These are phyloP conservation scores for Aureobasidium namibiae DNA, from an alignment of 2,329 filamentous ascomycete species.

Conservation along the genomic window DNA sequence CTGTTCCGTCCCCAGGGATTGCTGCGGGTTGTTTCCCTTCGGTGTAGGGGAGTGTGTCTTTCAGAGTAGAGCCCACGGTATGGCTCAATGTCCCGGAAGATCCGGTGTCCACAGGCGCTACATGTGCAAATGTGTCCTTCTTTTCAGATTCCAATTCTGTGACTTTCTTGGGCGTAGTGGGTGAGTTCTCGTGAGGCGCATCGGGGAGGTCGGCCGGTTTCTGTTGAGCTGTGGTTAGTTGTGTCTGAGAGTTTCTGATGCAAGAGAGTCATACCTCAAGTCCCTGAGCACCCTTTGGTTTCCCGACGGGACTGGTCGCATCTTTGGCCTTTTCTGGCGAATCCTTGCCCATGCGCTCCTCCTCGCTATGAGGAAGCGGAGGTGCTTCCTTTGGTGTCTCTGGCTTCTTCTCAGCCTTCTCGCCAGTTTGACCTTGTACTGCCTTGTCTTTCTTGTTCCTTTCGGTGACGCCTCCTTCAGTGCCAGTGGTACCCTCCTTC, in stretches of 20 bases:
- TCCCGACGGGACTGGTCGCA: conserved; percentile 27
- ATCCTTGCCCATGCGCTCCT: conserved; percentile 50
- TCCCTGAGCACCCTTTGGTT: conserved; percentile 26
- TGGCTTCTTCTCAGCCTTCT: conserved; percentile 66
- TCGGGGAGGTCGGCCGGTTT: conserved; percentile 76
- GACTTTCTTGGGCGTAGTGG: conserved; percentile 49
- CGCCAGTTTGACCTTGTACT: conserved; percentile 57
- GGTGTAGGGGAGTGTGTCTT: conserved; percentile 31
- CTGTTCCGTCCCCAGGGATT: conserved; percentile 37
- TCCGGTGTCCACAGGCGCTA: not conserved
- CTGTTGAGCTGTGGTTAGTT: conserved; percentile 36
- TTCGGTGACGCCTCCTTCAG: conserved; percentile 79
- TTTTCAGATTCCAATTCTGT: conserved; percentile 20
- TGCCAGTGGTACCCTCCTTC: conserved; percentile 79
- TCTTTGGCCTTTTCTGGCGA: conserved; percentile 20
- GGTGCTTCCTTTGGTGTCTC: conserved; percentile 79
- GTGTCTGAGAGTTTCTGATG: too few species aligned
- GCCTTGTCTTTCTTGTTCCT: conserved; percentile 70
- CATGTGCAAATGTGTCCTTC: conserved; percentile 6
- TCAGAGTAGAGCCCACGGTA: conserved; percentile 17
- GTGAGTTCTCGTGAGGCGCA: conserved; percentile 65
- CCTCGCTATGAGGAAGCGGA: conserved; percentile 71
- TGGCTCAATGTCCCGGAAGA: not conserved
- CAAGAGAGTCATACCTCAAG: conserved; percentile 47
- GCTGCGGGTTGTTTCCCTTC: conserved; percentile 25